phyloP scores from a whole-genome alignment of 2,329 filamentous ascomycete genomes.

The Penicillium sp. region DNA sequence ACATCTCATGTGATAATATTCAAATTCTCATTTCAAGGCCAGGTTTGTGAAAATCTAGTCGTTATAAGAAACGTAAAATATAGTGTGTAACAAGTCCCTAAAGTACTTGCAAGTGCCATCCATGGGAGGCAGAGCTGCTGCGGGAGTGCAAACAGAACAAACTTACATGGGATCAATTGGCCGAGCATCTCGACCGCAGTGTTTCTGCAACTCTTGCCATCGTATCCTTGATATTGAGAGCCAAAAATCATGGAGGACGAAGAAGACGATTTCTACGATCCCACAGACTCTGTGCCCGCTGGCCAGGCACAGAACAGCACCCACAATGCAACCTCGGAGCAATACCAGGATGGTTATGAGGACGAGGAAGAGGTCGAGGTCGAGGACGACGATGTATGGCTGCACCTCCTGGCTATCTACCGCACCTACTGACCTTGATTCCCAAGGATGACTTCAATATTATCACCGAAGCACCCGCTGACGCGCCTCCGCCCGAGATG shows the following conservation, averaged over 20 bases:
- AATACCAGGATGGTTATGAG: slow-evolving; percentile 42
- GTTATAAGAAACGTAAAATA: neutral
- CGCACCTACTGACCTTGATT: slow-evolving; percentile 13
- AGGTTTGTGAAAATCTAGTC: neutral
- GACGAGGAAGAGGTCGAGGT: slow-evolving; percentile 49
- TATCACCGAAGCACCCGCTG: slow-evolving; percentile 52
- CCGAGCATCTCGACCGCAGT: slow-evolving; percentile 21
- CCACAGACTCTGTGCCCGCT: slow-evolving; percentile 42
- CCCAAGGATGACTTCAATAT: slow-evolving; percentile 56
- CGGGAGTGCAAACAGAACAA: slow-evolving; percentile 32
- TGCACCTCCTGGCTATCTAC: neutral
- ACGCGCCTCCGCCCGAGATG: slow-evolving; percentile 44
- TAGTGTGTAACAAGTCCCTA: neutral
- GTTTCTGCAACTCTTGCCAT: slow-evolving; percentile 9
- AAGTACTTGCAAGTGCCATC: neutral
- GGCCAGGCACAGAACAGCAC: slow-evolving; percentile 35
- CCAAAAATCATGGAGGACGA: slow-evolving; percentile 49
- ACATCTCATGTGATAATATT: neutral
- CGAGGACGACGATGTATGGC: slow-evolving; percentile 41
- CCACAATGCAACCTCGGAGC: slow-evolving; percentile 31
- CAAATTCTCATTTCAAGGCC: neutral
- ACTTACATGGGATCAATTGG: slow-evolving; percentile 22
- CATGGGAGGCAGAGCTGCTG: neutral
- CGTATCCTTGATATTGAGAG: slow-evolving; percentile 13
- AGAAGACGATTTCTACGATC: slow-evolving; percentile 53